Evolutionary conservation across 176 grass and related monocot species (phyloP).

Genomic region (Alopecurus myosuroides): DNA sequence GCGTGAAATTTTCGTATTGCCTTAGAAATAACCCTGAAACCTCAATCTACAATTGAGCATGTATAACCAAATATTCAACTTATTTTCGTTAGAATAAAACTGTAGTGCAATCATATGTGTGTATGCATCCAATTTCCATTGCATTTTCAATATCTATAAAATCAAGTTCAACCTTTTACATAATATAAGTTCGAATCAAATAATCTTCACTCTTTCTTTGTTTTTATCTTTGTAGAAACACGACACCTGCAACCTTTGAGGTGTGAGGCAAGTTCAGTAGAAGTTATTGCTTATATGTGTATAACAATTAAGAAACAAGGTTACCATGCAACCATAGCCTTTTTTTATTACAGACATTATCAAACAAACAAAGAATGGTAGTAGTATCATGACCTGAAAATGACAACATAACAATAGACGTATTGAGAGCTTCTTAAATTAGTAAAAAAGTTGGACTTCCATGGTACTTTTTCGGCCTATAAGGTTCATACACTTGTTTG

Average conservation of each 20-base stretch:
- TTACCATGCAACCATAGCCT: not conserved
- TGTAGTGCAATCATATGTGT: not conserved
- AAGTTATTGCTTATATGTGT: not conserved
- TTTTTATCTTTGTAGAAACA: not conserved
- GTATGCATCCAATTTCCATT: not conserved
- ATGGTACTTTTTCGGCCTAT: not conserved
- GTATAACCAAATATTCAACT: no score
- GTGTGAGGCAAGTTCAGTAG: not conserved
- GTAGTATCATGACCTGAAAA: not conserved
- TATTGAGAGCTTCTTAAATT: not conserved
- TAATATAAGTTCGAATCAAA: not conserved
- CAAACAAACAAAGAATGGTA: not conserved
- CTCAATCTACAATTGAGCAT: no score
- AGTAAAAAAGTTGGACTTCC: no score
- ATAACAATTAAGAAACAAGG: not conserved
- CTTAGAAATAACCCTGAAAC: no score
- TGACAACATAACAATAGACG: not conserved
- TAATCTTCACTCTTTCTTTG: not conserved
- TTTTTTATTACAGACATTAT: not conserved
- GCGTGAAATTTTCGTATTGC: no score
- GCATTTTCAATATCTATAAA: not conserved
- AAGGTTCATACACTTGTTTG: not conserved
- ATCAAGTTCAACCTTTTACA: not conserved
- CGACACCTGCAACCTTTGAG: not conserved
- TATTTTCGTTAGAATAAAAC: not conserved